Conservation (phyloP, 148 eudicot genomes). For the Rhododendron ovatum region DNA sequence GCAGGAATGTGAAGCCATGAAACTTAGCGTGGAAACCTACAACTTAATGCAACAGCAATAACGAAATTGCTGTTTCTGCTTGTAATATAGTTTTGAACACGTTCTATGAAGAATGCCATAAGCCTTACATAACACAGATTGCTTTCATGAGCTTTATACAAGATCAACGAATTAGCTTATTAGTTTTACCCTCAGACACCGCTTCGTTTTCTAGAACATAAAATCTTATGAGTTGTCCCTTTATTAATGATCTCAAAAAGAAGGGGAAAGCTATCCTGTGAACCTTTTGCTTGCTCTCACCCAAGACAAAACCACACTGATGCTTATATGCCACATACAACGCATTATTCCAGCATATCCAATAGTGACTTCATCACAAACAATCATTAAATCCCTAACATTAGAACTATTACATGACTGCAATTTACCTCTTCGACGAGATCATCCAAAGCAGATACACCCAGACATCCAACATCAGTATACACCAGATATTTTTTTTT, state of each 20-base stretch:
- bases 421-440: slow-evolving; percentile 79
- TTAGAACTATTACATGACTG: not conserved
- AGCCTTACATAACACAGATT: not conserved
- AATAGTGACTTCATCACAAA: not conserved
- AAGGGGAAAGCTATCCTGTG: not conserved
- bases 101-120: not conserved
- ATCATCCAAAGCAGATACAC: slow-evolving; percentile 73
- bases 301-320: not conserved
- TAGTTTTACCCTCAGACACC: not conserved
- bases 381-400: not conserved
- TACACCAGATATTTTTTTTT: slow-evolving; percentile 65
- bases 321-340: not conserved
- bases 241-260: not conserved
- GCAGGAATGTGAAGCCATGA: not conserved
- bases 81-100: too few relatives aligned
- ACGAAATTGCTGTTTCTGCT: too few relatives aligned
- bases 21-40: not conserved
- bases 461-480: slow-evolving; percentile 82
- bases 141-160: not conserved
- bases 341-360: not conserved
- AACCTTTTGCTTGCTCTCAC: not conserved
- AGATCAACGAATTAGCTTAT: not conserved
- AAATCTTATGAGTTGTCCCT: not conserved
- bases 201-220: not conserved
- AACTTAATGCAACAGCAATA: too few relatives aligned